phyloP scores from a whole-genome alignment of 352 stramenopile genomes.

The Aphanomyces astaci region DNA sequence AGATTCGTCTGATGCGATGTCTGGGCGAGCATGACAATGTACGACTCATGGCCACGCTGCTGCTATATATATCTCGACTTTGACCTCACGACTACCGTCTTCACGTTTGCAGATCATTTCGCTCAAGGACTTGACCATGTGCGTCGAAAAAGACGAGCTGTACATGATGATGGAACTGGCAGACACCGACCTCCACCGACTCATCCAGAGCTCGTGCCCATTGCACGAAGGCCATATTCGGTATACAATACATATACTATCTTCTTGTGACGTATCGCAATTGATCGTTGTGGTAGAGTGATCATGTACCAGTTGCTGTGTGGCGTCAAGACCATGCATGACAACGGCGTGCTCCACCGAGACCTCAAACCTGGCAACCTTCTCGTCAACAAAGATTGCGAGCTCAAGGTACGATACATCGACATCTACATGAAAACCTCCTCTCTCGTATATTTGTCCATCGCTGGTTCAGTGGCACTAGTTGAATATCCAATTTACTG shows the following conservation, averaged over 20 bases:
- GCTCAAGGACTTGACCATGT: constrained; percentile 84
- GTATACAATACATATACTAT: background rate
- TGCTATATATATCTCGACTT: no score
- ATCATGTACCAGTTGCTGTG: constrained; percentile 83
- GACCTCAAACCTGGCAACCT: constrained; percentile 94
- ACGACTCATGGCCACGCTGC: no score
- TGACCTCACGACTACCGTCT: background rate
- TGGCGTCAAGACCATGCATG: constrained; percentile 88
- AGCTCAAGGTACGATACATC: constrained; percentile 46
- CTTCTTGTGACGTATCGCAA: background rate
- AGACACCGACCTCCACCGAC: constrained; percentile 87
- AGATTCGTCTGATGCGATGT: constrained; percentile 86
- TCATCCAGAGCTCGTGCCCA: constrained; percentile 85
- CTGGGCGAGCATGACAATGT: constrained; percentile 87
- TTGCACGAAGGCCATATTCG: constrained; percentile 71
- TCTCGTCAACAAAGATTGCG: constrained; percentile 87
- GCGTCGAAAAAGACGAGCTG: constrained; percentile 88
- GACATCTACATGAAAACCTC: no score
- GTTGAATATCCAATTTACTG: no score
- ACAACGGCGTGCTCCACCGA: constrained; percentile 89
- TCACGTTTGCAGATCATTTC: constrained; percentile 67
- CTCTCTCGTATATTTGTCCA: no score
- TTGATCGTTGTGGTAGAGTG: constrained; percentile 26
- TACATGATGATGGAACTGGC: constrained; percentile 96
- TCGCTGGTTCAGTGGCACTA: no score